phyloP scores from a whole-genome alignment of 2,329 filamentous ascomycete genomes.

The Sporothrix sp. region DNA sequence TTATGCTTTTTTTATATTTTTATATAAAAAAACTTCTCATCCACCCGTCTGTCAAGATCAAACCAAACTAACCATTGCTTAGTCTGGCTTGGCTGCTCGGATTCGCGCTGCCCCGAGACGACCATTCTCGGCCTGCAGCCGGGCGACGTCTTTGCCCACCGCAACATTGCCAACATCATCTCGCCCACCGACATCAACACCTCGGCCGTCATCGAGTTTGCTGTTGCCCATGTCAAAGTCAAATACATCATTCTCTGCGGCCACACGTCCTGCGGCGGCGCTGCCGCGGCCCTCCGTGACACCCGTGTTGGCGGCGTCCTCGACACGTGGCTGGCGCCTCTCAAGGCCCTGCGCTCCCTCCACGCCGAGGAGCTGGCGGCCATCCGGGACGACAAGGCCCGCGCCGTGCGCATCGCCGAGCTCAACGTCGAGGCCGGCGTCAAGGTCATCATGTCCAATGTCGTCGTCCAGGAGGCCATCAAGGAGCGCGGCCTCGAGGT shows the following conservation, averaged over 20 bases:
- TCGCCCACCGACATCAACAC: slow-evolving; percentile 66
- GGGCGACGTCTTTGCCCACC: slow-evolving; percentile 80
- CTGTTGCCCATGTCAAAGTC: slow-evolving; percentile 61
- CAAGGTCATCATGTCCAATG: slow-evolving; percentile 57
- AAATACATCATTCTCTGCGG: slow-evolving; percentile 62
- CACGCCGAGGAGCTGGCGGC: slow-evolving; percentile 47
- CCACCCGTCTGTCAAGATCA: too few relatives aligned
- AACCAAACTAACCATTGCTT: not conserved
- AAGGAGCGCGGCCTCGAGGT: slow-evolving; percentile 60
- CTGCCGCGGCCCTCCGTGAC: slow-evolving; percentile 46
- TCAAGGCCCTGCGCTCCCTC: slow-evolving; percentile 33
- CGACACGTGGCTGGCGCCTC: slow-evolving; percentile 45
- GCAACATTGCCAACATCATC: slow-evolving; percentile 82
- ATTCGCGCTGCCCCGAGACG: slow-evolving; percentile 76
- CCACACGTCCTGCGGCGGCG: slow-evolving; percentile 59
- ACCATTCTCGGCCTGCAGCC: slow-evolving; percentile 69
- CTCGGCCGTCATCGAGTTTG: slow-evolving; percentile 67
- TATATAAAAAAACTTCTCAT: too few relatives aligned
- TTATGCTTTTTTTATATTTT: too few relatives aligned
- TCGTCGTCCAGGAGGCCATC: slow-evolving; percentile 60
- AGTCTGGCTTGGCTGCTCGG: slow-evolving; percentile 82
- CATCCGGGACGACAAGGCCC: slow-evolving; percentile 43
- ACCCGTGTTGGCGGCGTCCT: slow-evolving; percentile 41
- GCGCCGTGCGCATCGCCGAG: slow-evolving; percentile 57
- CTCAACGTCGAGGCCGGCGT: slow-evolving; percentile 66